phyloP scores from a whole-genome alignment of 192 early-diverging fungal species.

The Coemansia guatemalensis region DNA sequence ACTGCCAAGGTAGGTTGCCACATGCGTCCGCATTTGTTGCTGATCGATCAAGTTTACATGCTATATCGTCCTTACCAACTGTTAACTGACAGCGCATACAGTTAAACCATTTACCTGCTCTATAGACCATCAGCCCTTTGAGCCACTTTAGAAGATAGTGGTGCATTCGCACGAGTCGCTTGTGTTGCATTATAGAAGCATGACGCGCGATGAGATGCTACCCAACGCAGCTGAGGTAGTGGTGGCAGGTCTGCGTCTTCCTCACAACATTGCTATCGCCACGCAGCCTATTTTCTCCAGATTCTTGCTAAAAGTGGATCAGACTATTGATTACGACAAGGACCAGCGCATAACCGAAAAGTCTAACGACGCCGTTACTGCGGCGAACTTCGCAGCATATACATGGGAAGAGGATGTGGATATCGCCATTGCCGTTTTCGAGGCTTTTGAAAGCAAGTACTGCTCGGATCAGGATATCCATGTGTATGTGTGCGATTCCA shows the following conservation, averaged over 20 bases:
- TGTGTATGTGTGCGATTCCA: neutral
- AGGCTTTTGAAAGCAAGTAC: slow-evolving; percentile 10
- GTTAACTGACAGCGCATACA: too few species aligned
- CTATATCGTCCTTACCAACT: too few species aligned
- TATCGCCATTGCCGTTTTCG: slow-evolving; percentile 4
- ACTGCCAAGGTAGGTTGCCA: too few species aligned
- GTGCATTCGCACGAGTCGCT: neutral
- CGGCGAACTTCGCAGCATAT: slow-evolving; percentile 8
- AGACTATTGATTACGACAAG: neutral
- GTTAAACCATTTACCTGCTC: too few species aligned
- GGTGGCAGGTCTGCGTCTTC: neutral
- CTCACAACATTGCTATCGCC: neutral
- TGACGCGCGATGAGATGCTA: neutral
- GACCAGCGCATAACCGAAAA: neutral
- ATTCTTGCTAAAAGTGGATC: neutral
- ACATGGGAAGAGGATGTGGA: neutral
- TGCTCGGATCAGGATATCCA: slow-evolving; percentile 10
- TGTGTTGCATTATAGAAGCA: neutral
- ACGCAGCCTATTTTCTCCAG: neutral
- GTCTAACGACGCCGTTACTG: neutral
- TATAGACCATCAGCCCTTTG: too few species aligned
- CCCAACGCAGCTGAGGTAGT: neutral
- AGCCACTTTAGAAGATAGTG: too few species aligned
- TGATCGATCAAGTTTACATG: too few species aligned
- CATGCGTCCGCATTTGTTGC: too few species aligned